Evolutionary conservation across 345 rosid genomes (phyloP).

Genomic region (Moricandia arvensis): DNA sequence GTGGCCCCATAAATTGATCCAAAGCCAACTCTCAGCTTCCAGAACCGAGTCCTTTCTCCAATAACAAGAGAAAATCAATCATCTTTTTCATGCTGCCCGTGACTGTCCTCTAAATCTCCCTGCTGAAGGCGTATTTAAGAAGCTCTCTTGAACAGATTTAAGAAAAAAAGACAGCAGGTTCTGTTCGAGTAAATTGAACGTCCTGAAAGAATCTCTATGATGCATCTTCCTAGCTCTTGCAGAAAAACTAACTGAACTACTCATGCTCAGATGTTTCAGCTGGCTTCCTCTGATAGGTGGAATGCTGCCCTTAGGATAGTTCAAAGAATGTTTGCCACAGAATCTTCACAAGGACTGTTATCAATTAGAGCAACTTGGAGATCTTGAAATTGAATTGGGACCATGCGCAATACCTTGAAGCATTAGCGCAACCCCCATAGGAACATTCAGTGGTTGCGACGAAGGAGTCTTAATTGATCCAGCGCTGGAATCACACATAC

Average conservation of each 20-base stretch:
- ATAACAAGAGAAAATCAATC: conserved; percentile 56
- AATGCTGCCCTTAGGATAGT: conserved; percentile 34
- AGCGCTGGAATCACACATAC: conserved; percentile 46
- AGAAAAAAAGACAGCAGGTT: conserved; percentile 56
- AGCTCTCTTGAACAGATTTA: conserved; percentile 56
- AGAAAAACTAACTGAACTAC: conserved; percentile 43
- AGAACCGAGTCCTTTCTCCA: conserved; percentile 48
- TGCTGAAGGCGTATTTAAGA: conserved; percentile 51
- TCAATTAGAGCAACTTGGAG: conserved; percentile 58
- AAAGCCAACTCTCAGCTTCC: conserved; percentile 76
- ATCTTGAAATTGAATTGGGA: conserved; percentile 45
- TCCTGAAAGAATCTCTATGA: conserved; percentile 68
- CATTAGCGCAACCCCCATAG: conserved; percentile 75
- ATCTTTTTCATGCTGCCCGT: conserved; percentile 44
- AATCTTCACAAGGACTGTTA: conserved; percentile 64
- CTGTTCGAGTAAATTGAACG: conserved; percentile 46
- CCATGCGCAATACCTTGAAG: conserved; percentile 65
- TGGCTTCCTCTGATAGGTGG: conserved; percentile 38
- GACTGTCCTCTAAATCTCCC: conserved; percentile 41
- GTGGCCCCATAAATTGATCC: conserved; percentile 65
- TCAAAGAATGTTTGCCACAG: conserved; percentile 69
- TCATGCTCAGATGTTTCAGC: conserved; percentile 38
- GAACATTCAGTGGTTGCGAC: conserved; percentile 74
- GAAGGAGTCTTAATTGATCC: conserved; percentile 57
- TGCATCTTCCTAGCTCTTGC: conserved; percentile 81